A percentile compares a stretch with the other conserved stretches of the same genome.
These are phyloP conservation scores for Pythium myriotylum DNA, from an alignment of 352 stramenopile species.

Conservation along the genomic window DNA sequence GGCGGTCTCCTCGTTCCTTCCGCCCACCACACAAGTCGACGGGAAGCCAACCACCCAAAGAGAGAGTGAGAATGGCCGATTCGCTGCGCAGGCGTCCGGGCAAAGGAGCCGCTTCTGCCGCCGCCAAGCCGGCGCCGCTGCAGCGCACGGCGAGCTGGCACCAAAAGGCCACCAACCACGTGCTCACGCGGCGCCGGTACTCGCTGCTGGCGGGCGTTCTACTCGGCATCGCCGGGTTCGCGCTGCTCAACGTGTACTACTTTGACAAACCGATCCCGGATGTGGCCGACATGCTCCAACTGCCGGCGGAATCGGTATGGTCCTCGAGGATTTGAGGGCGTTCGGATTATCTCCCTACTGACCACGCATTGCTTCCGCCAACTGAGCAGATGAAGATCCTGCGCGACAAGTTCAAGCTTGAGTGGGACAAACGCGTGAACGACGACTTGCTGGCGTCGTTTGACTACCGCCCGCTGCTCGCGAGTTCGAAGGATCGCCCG, in stretches of 20 bases:
- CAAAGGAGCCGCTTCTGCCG: slow-evolving; percentile 8
- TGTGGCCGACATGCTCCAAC: slow-evolving; percentile 43
- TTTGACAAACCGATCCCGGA: slow-evolving; percentile 47
- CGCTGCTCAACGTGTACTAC: slow-evolving; percentile 49
- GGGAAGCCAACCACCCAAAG: background rate
- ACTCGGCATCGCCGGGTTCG: slow-evolving; percentile 56
- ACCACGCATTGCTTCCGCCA: too few relatives aligned
- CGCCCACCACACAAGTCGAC: slow-evolving; percentile 1
- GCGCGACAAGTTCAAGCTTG: slow-evolving; percentile 64
- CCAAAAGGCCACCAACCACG: slow-evolving; percentile 46
- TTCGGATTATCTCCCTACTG: too few relatives aligned
- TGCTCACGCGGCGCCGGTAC: slow-evolving; percentile 71
- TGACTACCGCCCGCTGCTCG: slow-evolving; percentile 53
- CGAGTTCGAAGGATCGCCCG: slow-evolving; percentile 40
- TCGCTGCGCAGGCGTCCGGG: slow-evolving; percentile 30
- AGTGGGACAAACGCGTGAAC: slow-evolving; percentile 68
- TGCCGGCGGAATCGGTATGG: slow-evolving; percentile 38
- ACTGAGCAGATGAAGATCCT: slow-evolving; percentile 50
- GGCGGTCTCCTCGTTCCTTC: too few relatives aligned
- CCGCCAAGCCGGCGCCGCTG: slow-evolving; percentile 23
- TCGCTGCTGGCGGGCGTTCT: slow-evolving; percentile 61
- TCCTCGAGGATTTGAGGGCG: too few relatives aligned
- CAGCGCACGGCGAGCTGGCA: slow-evolving; percentile 62
- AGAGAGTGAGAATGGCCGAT: slow-evolving; percentile 1
- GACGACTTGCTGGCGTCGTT: slow-evolving; percentile 69